Evolutionary conservation across 2,329 filamentous ascomycete genomes (phyloP).

Genomic region (Botrytis elliptica): DNA sequence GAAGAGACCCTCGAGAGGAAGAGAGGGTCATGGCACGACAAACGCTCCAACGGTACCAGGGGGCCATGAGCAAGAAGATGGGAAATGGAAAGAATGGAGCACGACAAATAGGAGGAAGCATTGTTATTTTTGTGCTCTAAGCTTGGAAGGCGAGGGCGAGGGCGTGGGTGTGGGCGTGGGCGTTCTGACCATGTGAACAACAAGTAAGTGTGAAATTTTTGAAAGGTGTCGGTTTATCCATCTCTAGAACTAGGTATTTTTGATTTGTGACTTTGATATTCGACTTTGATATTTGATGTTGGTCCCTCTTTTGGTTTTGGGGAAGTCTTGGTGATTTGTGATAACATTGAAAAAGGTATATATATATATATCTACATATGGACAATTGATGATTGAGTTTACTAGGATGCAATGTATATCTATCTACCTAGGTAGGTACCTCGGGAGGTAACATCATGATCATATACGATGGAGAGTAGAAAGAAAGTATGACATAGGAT

Average conservation of each 20-base stretch:
- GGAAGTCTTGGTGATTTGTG: not conserved
- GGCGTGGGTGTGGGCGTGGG: not conserved
- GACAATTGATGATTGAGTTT: not conserved
- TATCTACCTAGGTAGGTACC: not conserved
- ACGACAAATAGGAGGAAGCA: not conserved
- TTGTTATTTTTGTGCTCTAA: not conserved
- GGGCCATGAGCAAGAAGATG: not conserved
- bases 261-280: not conserved
- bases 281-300: not conserved
- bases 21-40: not conserved
- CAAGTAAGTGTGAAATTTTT: not conserved
- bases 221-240: not conserved
- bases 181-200: constrained; percentile 1
- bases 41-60: not conserved
- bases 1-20: not conserved
- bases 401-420: not conserved
- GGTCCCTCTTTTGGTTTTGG: not conserved
- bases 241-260: not conserved
- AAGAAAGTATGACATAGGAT: not conserved
- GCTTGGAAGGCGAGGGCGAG: not conserved
- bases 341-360: not conserved
- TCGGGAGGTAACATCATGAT: not conserved
- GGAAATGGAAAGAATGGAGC: not conserved
- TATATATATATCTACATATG: not conserved
- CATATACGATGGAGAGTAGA: not conserved